Base-by-base conservation (phyloP, 495 filamentous ascomycete species). In the Daldinia grandis region DNA sequence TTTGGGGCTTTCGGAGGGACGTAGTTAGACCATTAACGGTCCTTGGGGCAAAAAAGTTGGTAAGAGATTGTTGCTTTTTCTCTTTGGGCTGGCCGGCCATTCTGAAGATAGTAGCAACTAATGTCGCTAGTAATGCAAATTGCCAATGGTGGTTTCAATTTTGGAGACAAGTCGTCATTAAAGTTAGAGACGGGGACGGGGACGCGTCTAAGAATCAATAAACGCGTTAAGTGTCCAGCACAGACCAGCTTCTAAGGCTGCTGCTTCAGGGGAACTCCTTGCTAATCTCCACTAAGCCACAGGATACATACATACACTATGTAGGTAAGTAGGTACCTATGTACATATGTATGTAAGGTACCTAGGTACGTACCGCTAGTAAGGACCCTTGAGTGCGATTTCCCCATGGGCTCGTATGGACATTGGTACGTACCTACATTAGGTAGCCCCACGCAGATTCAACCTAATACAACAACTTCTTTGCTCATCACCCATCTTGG, bases 1-100 rank as follows among this genome's bases (percentile, higher is more conserved):
- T 44, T 28, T 62, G 73, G 44, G 62, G 58, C 15, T 70, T 74
- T 60, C 24, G 54, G 65, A 58, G 57, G 4, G 54, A 63, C 10
- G 64, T 30, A 17, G 31, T 14, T 25, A 76, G 56, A 57, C 65
- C 67, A 58, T 78, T 76, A 66, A 78, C 70, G 6, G 91, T 81
- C 74, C 87, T 92, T 27, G 87, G 88, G 3, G 87, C 87, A 78
- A 97, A 97, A 81, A 97, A 97, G 77, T 87, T 94, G 1, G 93
- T 93, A 56, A 97, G 90, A 5, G 91, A 91, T 64, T 91, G 87
- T 76, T 97, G 93, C 73, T 90, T 93, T 78, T 90, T 89, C 7
- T 66, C 76, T 58, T 80, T 79, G 1, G 79, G 63, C 30, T 78
- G 69, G 8, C 76, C 74, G 5, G 80, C 74, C 83, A 85, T 85